Evolutionary conservation across 805 yeast species (phyloP).

Genomic region (Kregervanrija delftensis): DNA sequence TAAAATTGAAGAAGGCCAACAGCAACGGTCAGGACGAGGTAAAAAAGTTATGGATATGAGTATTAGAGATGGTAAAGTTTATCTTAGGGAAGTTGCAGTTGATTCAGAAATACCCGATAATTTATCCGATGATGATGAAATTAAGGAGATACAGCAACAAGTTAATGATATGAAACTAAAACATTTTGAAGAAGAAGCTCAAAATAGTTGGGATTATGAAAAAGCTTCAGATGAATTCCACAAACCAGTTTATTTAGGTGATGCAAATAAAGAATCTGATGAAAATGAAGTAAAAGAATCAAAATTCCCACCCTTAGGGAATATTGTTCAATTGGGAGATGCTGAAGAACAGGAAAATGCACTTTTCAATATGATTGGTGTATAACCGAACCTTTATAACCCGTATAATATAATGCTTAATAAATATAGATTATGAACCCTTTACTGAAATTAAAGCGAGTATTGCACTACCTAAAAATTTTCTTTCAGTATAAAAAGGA

Average conservation of each 20-base stretch:
- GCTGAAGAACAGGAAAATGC: slow-evolving; percentile 25
- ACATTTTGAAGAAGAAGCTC: slow-evolving; percentile 23
- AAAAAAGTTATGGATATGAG: slow-evolving; percentile 70
- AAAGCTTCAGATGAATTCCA: slow-evolving; percentile 49
- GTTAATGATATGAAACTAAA: slow-evolving; percentile 30
- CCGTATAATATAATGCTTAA: not conserved
- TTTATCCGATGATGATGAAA: slow-evolving; percentile 29
- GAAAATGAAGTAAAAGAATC: slow-evolving; percentile 2
- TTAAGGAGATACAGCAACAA: slow-evolving; percentile 28
- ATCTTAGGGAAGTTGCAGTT: slow-evolving; percentile 42
- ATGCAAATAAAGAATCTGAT: not conserved
- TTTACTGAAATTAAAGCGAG: not conserved
- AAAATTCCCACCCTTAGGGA: slow-evolving; percentile 10
- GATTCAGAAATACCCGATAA: slow-evolving; percentile 19
- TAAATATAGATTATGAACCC: slow-evolving; percentile 6
- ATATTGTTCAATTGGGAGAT: slow-evolving; percentile 26
- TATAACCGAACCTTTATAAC: slow-evolving; percentile 2
- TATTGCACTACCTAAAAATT: slow-evolving; percentile 3
- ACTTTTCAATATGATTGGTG: slow-evolving; percentile 23
- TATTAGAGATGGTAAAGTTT: slow-evolving; percentile 74
- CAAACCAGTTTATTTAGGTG: slow-evolving; percentile 28
- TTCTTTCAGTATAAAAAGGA: slow-evolving; percentile 8
- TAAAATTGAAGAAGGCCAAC: slow-evolving; percentile 52
- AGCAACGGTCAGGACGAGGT: slow-evolving; percentile 64
- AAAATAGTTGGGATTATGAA: slow-evolving; percentile 53